These are phyloP conservation scores for Discostella pseudostelligera DNA, from an alignment of 108 stramenopile genomes.

Conservation along the genomic window DNA sequence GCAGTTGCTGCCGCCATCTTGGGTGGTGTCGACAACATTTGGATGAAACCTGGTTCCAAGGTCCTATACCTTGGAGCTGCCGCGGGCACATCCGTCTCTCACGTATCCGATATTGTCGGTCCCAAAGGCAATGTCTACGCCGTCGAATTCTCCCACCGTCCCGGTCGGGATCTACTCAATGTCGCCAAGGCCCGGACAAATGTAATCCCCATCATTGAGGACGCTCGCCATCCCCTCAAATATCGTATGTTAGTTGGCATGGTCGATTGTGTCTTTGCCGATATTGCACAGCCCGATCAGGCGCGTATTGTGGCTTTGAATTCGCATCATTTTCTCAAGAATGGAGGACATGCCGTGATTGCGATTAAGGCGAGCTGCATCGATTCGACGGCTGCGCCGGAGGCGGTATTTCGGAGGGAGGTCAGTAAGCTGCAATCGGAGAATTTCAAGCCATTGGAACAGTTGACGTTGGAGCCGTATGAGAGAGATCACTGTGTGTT, in stretches of 20 bases:
- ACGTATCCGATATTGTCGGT: slow-evolving; percentile 99
- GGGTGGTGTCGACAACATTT: slow-evolving; percentile 97
- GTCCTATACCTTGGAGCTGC: slow-evolving; percentile 99
- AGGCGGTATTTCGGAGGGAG: slow-evolving; percentile 97
- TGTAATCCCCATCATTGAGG: slow-evolving; percentile 99
- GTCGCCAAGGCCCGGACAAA: slow-evolving; percentile 98
- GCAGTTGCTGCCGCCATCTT: slow-evolving; percentile 97
- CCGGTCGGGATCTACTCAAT: slow-evolving; percentile 97
- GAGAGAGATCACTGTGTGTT: slow-evolving; percentile 99
- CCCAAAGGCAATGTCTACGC: slow-evolving; percentile 97
- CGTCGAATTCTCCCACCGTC: slow-evolving; percentile 99
- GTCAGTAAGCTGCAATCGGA: slow-evolving; percentile 92
- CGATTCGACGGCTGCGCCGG: slow-evolving; percentile 98
- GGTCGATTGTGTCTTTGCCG: slow-evolving; percentile 99
- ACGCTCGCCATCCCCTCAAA: slow-evolving; percentile 99
- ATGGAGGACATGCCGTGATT: slow-evolving; percentile 98
- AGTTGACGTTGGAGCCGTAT: slow-evolving; percentile 99
- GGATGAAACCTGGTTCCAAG: slow-evolving; percentile 96
- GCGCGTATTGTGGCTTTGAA: slow-evolving; percentile 99
- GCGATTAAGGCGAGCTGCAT: slow-evolving; percentile 99
- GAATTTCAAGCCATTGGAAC: slow-evolving; percentile 98
- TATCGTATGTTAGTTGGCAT: slow-evolving; percentile 99
- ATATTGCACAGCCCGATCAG: slow-evolving; percentile 99
- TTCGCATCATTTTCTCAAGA: slow-evolving; percentile 99
- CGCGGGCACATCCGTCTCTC: slow-evolving; percentile 98